These are phyloP conservation scores for Tricholoma saponaceum DNA, from an alignment of 768 basidiomycete species.

Conservation along the genomic window DNA sequence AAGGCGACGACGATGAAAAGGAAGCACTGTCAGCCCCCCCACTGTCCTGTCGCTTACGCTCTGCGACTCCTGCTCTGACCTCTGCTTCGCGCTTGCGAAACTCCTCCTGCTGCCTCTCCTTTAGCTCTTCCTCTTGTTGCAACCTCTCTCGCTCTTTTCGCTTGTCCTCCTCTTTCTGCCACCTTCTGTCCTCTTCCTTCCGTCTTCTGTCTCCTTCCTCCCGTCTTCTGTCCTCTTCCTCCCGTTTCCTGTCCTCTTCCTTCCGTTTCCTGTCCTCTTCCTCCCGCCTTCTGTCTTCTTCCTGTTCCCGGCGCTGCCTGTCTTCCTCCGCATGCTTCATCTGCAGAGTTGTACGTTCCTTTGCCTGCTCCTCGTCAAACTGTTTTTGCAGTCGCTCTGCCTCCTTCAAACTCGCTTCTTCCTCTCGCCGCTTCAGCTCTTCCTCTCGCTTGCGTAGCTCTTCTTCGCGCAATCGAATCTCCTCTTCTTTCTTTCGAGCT, in stretches of 20 bases:
- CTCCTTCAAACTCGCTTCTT: constrained; percentile 18
- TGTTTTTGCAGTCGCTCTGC: constrained; percentile 15
- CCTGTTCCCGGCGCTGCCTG: constrained; percentile 17
- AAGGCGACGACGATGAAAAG: constrained; percentile 15
- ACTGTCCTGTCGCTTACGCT: constrained; percentile 43
- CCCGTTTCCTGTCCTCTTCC: too few relatives aligned
- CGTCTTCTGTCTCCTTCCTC: constrained; percentile 15
- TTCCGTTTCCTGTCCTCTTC: constrained; percentile 20
- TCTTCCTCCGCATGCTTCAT: constrained; percentile 18
- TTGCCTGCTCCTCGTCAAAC: constrained; percentile 22
- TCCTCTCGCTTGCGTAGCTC: constrained; percentile 32
- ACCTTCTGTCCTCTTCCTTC: constrained; percentile 19
- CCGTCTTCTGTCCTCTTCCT: constrained; percentile 19
- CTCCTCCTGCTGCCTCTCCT: constrained; percentile 35
- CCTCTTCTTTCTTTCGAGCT: constrained; percentile 17
- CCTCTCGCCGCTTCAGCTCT: constrained; percentile 30
- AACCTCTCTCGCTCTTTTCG: constrained; percentile 18
- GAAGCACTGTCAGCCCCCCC: constrained; percentile 29
- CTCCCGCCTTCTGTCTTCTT: constrained; percentile 16
- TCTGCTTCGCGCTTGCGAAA: constrained; percentile 41
- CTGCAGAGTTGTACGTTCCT: constrained; percentile 23
- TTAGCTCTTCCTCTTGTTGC: constrained; percentile 25
- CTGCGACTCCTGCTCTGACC: constrained; percentile 35
- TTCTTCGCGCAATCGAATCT: constrained; percentile 24
- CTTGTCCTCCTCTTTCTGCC: constrained; percentile 22